Evolutionary conservation across 768 basidiomycete genomes (phyloP), one percentile per base, ranked within the genome.

Genomic region (Chalciporus chontae): DNA sequence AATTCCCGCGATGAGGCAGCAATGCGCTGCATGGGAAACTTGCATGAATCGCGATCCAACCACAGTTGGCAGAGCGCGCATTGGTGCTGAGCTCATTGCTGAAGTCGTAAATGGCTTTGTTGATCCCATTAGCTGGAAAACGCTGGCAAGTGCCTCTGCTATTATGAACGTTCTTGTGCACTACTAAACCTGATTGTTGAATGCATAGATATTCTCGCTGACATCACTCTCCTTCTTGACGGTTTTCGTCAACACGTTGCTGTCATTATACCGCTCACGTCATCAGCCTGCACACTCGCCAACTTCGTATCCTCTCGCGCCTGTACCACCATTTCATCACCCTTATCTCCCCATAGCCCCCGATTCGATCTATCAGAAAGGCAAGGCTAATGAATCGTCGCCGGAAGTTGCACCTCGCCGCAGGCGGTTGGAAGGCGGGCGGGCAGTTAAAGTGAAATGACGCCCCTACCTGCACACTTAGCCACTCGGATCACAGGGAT

Each of bases 111-210:
- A 97, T 65, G 85, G 91, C 1, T 99, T 99, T 64, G 90, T 98
- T 13, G 95, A 99, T 64, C 88, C 89, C 43, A 94, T 99, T 70
- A 93, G 88, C 66, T 97, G 94, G 92, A 96, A 94, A 73, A 94
- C 94, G 11, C 72, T 97, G 68, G 95, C 91, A 54, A 69, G 88
- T 71, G 24, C 48, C 34, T 46, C 40, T 51, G 34, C 42, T 39
- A 3, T 40, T 61, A 45, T 42, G 39, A 43, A 47, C 36, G 9
- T 26, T 46, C 52, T 47, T 52, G 54, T 52, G 46, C 44, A 49
- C 45, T 52, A 47, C 43, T 51, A 17, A 52, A 62, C 50, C 60
- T 41, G 68, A 54, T 53, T 40, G 36, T 42, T 40, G 54, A 29
- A 40, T 27, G 23, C 23, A 51, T 51, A 90, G 88, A 73, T 76